Conservation (phyloP, 139 green algal species). For the Bryopsis sp. region DNA sequence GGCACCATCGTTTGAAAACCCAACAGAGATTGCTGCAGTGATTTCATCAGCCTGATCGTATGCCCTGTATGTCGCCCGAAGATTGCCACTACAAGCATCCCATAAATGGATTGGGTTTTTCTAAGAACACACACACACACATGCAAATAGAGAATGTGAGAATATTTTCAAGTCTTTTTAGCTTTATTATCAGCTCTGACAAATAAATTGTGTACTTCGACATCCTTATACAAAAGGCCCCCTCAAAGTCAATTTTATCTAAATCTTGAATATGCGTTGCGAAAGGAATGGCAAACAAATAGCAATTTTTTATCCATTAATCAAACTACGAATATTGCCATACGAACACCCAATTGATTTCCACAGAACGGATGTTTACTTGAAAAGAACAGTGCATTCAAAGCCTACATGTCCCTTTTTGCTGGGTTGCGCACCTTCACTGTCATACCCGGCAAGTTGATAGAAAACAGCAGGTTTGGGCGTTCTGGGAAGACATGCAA, state of each 20-base stretch:
- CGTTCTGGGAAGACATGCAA: slow-evolving; percentile 46
- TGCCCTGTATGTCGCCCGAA: slow-evolving; percentile 61
- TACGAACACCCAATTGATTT: too few relatives aligned
- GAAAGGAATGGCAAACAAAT: neutral
- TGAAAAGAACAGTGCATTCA: neutral
- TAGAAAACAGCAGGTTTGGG: slow-evolving; percentile 65
- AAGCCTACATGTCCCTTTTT: neutral
- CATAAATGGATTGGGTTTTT: slow-evolving; percentile 79
- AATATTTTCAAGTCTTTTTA: neutral
- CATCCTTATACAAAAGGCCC: neutral
- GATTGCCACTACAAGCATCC: slow-evolving; percentile 53
- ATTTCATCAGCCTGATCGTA: slow-evolving; percentile 85
- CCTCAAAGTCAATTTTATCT: neutral
- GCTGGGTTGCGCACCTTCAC: neutral
- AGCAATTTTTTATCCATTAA: neutral
- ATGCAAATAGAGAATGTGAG: neutral
- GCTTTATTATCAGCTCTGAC: neutral
- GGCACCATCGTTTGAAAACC: slow-evolving; percentile 48
- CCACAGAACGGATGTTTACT: too few relatives aligned
- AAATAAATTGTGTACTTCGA: neutral
- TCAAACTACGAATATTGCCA: neutral
- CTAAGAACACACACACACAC: slow-evolving; percentile 17
- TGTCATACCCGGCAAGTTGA: slow-evolving; percentile 46
- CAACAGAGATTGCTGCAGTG: slow-evolving; percentile 56
- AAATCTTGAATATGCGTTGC: neutral